Evolutionary conservation across 2,329 filamentous ascomycete genomes (phyloP).

Genomic region (Ophiostoma ips): DNA sequence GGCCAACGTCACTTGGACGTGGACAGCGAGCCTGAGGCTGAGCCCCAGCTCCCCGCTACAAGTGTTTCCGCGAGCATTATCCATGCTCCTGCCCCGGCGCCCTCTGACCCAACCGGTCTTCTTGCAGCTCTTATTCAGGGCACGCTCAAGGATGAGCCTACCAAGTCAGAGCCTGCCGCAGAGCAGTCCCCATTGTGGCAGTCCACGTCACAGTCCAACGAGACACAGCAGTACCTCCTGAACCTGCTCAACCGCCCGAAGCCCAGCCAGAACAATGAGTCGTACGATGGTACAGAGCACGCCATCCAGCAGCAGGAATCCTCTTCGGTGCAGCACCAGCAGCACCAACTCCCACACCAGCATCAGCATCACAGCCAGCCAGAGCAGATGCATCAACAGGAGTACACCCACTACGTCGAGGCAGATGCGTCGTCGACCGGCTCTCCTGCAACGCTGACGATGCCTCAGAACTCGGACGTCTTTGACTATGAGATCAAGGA

Average conservation of each 20-base stretch:
- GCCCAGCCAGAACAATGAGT: constrained; percentile 32
- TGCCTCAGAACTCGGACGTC: constrained; percentile 4
- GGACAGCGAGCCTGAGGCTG: constrained; percentile 14
- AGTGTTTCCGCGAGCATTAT: constrained; percentile 25
- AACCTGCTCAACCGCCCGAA: constrained; percentile 72
- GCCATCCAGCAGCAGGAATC: constrained; percentile 12
- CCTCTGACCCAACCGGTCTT: constrained; percentile 42
- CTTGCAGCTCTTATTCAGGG: constrained; percentile 49
- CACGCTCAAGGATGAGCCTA: constrained; percentile 29
- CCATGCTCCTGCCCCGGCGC: constrained; percentile 42
- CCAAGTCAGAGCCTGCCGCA: constrained; percentile 15
- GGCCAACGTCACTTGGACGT: constrained; percentile 3
- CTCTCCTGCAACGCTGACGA: constrained; percentile 5
- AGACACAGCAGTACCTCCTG: constrained; percentile 75
- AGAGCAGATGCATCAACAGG: constrained; percentile 12
- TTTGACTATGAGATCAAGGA: constrained; percentile 10
- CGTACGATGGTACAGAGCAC: constrained; percentile 26
- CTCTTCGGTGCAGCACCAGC: not conserved
- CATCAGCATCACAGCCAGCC: constrained; percentile 15
- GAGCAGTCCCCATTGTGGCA: constrained; percentile 23
- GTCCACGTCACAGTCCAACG: constrained; percentile 40
- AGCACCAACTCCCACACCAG: not conserved
- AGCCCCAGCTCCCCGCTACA: constrained; percentile 12
- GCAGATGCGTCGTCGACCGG: constrained; percentile 1
- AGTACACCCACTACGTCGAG: not conserved